Evolutionary conservation across 2,329 filamentous ascomycete genomes (phyloP).

Genomic region (Aspergillus sp.): DNA sequence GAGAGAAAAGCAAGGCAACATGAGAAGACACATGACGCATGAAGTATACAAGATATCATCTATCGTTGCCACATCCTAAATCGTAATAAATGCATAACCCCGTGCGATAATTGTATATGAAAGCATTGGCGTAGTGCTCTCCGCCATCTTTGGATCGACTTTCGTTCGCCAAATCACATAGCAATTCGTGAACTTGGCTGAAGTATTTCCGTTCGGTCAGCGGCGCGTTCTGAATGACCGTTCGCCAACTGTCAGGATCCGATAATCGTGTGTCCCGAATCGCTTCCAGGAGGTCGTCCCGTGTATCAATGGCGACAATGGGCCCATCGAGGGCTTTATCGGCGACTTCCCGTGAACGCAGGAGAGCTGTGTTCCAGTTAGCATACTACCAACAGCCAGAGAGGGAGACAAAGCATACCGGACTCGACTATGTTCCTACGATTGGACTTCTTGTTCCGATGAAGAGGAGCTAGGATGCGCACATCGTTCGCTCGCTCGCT

Average conservation of each 20-base stretch:
- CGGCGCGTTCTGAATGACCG: constrained; percentile 73
- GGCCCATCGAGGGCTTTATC: constrained; percentile 73
- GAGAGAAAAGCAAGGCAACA: constrained; percentile 9
- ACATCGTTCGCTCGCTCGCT: constrained; percentile 67
- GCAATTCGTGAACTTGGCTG: constrained; percentile 74
- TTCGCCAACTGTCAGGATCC: constrained; percentile 80
- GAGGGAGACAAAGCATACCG: constrained; percentile 54
- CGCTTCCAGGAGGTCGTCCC: constrained; percentile 76
- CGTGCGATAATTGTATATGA: constrained; percentile 89
- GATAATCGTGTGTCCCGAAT: constrained; percentile 73
- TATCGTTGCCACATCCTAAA: constrained; percentile 45
- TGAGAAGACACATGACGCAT: constrained; percentile 14
- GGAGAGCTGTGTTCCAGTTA: constrained; percentile 43
- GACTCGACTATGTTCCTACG: constrained; percentile 82
- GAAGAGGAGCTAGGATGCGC: constrained; percentile 77
- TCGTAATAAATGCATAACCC: constrained; percentile 85
- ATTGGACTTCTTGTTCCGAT: constrained; percentile 88
- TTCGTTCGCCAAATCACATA: constrained; percentile 61
- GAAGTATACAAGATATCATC: constrained; percentile 12
- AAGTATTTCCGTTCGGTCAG: constrained; percentile 79
- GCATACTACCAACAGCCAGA: neutral
- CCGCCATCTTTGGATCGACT: constrained; percentile 44
- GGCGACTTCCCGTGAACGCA: constrained; percentile 60
- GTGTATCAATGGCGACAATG: constrained; percentile 83
- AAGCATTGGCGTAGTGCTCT: constrained; percentile 65